These are phyloP conservation scores for Murraya koenigii DNA, from an alignment of 345 rosid species.

Conservation along the genomic window DNA sequence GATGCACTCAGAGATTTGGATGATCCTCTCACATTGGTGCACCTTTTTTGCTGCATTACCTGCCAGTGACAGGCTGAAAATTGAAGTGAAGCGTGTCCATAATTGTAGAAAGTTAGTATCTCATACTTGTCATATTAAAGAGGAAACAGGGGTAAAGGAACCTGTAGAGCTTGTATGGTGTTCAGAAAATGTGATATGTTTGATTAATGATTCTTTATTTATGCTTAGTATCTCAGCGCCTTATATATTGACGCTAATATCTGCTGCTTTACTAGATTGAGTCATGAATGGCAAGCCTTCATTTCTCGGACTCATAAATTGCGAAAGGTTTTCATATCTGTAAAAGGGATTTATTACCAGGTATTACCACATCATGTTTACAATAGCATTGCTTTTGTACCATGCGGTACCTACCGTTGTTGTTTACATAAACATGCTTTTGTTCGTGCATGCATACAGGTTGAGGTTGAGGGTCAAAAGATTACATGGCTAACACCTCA, in stretches of 20 bases:
- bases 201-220: not conserved
- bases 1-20: slow-evolving; percentile 96
- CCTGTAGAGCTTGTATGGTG: not conserved
- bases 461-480: slow-evolving; percentile 93
- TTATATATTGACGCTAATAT: not conserved
- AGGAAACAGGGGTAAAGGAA: not conserved
- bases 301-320: slow-evolving; percentile 73
- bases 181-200: not conserved
- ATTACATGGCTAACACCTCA: slow-evolving; percentile 97
- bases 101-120: slow-evolving; percentile 67
- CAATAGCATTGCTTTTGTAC: not conserved
- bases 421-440: not conserved
- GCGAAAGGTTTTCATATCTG: slow-evolving; percentile 83
- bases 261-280: slow-evolving; percentile 51
- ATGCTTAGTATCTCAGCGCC: not conserved
- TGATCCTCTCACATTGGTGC: slow-evolving; percentile 90
- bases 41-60: slow-evolving; percentile 89
- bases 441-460: slow-evolving; percentile 42
- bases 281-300: slow-evolving; percentile 97
- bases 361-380: slow-evolving; percentile 27
- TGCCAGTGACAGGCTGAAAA: slow-evolving; percentile 71
- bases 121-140: not conserved
- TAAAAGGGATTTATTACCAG: slow-evolving; percentile 97
- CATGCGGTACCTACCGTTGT: not conserved
- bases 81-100: slow-evolving; percentile 74